Base-by-base conservation (phyloP, 805 yeast species). In the Torulaspora maleeae region DNA sequence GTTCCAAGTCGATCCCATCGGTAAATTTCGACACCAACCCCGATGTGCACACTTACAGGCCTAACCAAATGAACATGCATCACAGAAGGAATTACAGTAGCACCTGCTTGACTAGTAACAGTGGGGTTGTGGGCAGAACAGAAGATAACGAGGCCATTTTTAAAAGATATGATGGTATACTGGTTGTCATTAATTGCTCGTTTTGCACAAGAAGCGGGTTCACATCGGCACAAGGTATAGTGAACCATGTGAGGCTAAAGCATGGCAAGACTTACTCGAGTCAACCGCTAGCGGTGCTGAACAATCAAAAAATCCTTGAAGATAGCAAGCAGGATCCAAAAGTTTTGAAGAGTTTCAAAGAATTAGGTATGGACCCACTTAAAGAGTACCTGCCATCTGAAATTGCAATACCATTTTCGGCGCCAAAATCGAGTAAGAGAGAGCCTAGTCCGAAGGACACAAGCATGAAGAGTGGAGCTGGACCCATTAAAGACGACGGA, bases 151-250 rank as follows among this genome's bases (percentile, higher is more conserved):
- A 68, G 17, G 81, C 87, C 52, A 72, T 82, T 3, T 82, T 80
- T 56, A 70, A 80, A 50, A 63, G 88, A 49, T 77, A 82, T 4
- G 93, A 86, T 60, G 90, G 90, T 2, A 71, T 82, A 1, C 65
- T 83, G 16, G 88, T 86, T 2, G 72, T 80, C 39, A 70, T 86
- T 29, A 79, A 79, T 7, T 86, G 95, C 60, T 77, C 80, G 1
- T 76, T 73, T 41, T 86, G 95, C 63, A 74, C 71, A 9, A 63
- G 90, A 42, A 73, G 79, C 34, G 85, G 83, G 50, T 86, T 86
- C 58, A 80, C 86, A 7, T 78, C 85, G 11, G 86, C 89, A 0
- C 93, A 86, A 59, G 93, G 93, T 12, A 83, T 86, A 53, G 72
- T 84, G 29, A 86, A 84, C 60, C 95, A 86, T 61, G 77, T 83